Conservation (phyloP, 2,329 filamentous ascomycete genomes). For the Cyclaneusma minus region DNA sequence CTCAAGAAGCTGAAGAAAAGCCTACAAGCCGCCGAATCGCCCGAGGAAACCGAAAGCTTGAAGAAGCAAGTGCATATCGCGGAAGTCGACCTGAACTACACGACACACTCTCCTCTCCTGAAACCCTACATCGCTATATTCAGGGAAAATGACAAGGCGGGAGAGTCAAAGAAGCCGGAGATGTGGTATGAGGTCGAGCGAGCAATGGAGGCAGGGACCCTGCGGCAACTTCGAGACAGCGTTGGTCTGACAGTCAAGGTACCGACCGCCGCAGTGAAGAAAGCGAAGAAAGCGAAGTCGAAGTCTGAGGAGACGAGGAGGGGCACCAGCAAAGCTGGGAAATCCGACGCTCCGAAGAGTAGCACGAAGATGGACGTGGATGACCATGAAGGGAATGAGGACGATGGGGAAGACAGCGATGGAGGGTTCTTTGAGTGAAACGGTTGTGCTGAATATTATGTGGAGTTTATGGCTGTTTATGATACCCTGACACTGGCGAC, state of each 20-base stretch:
- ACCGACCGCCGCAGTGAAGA: slow-evolving; percentile 8
- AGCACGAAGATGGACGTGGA: slow-evolving; percentile 5
- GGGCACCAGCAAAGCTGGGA: slow-evolving; percentile 19
- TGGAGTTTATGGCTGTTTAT: slow-evolving; percentile 2
- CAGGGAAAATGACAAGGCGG: slow-evolving; percentile 19
- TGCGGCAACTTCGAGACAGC: slow-evolving; percentile 15
- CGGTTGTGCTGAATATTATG: slow-evolving; percentile 1
- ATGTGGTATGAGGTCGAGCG: slow-evolving; percentile 56
- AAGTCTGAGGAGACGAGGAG: slow-evolving; percentile 6
- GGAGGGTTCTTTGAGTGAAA: slow-evolving; percentile 41
- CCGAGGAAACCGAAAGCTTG: slow-evolving; percentile 34
- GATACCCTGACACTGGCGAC: slow-evolving; percentile 1
- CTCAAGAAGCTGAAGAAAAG: slow-evolving; percentile 49
- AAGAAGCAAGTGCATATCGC: slow-evolving; percentile 46
- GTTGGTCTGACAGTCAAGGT: slow-evolving; percentile 4
- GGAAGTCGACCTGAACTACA: slow-evolving; percentile 63
- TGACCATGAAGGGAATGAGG: slow-evolving; percentile 9
- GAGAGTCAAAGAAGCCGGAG: slow-evolving; percentile 25
- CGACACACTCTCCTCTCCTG: slow-evolving; percentile 54
- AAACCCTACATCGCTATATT: slow-evolving; percentile 56
- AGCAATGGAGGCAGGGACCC: slow-evolving; percentile 38
- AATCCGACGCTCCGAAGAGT: slow-evolving; percentile 16
- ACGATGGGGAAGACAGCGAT: slow-evolving; percentile 31
- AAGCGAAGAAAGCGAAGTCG: slow-evolving; percentile 14
- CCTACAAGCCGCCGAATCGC: slow-evolving; percentile 32